phyloP scores from a whole-genome alignment of 176 grass and related monocot genomes.

The Raddia distichophylla region DNA sequence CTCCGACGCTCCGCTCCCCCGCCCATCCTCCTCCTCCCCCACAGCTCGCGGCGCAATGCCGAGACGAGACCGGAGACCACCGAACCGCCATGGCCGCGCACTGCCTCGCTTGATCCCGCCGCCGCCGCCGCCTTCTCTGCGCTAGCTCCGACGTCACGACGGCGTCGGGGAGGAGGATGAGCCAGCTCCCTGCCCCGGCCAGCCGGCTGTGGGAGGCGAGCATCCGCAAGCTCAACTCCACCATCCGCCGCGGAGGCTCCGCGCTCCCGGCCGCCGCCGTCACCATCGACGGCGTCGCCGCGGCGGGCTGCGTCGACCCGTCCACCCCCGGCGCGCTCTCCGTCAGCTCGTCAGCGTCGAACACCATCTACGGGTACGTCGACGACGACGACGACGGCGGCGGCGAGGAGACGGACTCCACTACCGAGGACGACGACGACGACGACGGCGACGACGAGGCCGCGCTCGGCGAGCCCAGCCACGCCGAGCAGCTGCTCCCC shows the following conservation, averaged over 20 bases:
- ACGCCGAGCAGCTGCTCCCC: conserved; percentile 54
- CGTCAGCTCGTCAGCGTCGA: conserved; percentile 27
- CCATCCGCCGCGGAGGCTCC: conserved; percentile 46
- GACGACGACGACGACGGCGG: not conserved
- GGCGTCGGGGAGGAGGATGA: conserved; percentile 39
- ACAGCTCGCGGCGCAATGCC: conserved; percentile 14
- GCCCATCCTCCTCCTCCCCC: not conserved
- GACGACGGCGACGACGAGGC: conserved; percentile 19
- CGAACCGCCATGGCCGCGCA: conserved; percentile 23
- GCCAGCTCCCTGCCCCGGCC: conserved; percentile 50
- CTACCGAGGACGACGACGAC: conserved; percentile 20
- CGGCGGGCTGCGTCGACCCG: not conserved
- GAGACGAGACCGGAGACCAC: not conserved
- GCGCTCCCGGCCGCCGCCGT: not conserved
- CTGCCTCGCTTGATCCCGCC: not conserved
- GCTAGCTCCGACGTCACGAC: conserved; percentile 12
- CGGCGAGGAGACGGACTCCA: not conserved
- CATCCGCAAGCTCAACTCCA: conserved; percentile 59
- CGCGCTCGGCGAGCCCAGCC: conserved; percentile 29
- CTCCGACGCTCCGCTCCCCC: not conserved
- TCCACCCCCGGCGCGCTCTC: conserved; percentile 27
- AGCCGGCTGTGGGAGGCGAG: conserved; percentile 60
- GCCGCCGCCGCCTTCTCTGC: not conserved
- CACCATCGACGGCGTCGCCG: not conserved
- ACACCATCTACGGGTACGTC: conserved; percentile 50